phyloP scores from a whole-genome alignment of 805 yeast species.

The Nakazawaea ernobii region DNA sequence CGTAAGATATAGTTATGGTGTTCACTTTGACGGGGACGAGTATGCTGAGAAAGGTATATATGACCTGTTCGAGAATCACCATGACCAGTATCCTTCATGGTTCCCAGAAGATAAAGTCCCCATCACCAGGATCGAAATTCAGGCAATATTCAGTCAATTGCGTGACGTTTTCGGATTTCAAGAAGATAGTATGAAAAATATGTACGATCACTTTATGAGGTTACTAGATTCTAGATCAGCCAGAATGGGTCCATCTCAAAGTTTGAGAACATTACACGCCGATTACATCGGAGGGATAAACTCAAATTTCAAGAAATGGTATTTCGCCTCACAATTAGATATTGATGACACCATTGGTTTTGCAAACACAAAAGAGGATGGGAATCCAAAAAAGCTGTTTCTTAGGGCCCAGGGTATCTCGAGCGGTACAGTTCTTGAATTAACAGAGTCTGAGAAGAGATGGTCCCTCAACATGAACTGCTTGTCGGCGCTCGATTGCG shows the following conservation, averaged over 20 bases:
- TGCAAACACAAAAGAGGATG: conserved; percentile 22
- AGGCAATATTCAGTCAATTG: conserved; percentile 46
- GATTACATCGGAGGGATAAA: conserved; percentile 72
- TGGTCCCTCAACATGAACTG: conserved; percentile 50
- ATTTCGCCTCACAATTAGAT: conserved; percentile 69
- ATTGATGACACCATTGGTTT: conserved; percentile 43
- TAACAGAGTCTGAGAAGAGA: conserved; percentile 39
- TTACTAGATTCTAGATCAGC: conserved; percentile 66
- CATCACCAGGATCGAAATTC: conserved; percentile 47
- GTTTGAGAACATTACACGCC: conserved; percentile 58
- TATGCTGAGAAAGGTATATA: conserved; percentile 35
- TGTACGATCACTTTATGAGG: conserved; percentile 56
- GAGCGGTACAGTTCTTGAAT: conserved; percentile 12
- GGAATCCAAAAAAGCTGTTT: conserved; percentile 16
- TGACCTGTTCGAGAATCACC: conserved; percentile 35
- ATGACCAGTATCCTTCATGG: conserved; percentile 57
- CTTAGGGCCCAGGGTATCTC: conserved; percentile 8
- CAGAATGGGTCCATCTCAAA: conserved; percentile 50
- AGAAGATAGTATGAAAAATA: conserved; percentile 55
- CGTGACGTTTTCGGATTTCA: conserved; percentile 64
- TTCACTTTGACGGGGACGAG: conserved; percentile 25
- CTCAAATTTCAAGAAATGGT: conserved; percentile 71
- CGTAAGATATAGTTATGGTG: conserved; percentile 17
- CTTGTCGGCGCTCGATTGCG: conserved; percentile 46
- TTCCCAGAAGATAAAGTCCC: conserved; percentile 35